A percentile compares a stretch with the other conserved stretches of the same genome.
These are phyloP conservation scores for Rhodamnia argentea DNA, from an alignment of 345 rosid genomes.

Conservation along the genomic window DNA sequence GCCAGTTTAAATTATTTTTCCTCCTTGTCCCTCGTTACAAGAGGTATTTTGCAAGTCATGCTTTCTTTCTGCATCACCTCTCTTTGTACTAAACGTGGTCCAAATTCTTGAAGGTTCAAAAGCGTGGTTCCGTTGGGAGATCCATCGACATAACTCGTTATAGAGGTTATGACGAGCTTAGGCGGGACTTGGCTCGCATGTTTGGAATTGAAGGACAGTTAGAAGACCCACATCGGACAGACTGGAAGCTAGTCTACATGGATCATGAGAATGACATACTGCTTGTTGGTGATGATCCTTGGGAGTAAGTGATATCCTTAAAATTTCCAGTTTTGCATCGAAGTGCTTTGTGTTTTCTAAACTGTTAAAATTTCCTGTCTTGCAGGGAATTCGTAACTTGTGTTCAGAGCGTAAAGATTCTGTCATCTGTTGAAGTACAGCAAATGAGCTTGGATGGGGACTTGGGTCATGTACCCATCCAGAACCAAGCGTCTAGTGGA, in stretches of 20 bases:
- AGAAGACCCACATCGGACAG: slow-evolving; percentile 84
- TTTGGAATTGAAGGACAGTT: slow-evolving; percentile 95
- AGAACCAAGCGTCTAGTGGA: slow-evolving; percentile 80
- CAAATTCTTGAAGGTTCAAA: slow-evolving; percentile 67
- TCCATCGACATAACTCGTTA: slow-evolving; percentile 88
- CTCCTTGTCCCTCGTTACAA: neutral
- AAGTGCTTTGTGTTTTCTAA: neutral
- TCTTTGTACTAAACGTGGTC: neutral
- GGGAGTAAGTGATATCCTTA: slow-evolving; percentile 64
- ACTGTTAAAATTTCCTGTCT: slow-evolving; percentile 3
- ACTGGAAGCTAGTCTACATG: slow-evolving; percentile 87
- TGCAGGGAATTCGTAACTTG: slow-evolving; percentile 86
- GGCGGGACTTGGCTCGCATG: slow-evolving; percentile 87
- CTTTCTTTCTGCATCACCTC: neutral
- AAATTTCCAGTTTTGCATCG: neutral
- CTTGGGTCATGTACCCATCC: slow-evolving; percentile 56
- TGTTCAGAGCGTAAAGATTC: slow-evolving; percentile 83
- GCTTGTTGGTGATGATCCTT: slow-evolving; percentile 97
- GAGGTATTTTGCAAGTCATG: neutral
- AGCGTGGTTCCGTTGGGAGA: slow-evolving; percentile 95
- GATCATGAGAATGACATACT: slow-evolving; percentile 92
- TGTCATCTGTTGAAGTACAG: slow-evolving; percentile 89
- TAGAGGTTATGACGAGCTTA: slow-evolving; percentile 71
- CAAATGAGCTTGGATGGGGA: slow-evolving; percentile 95
- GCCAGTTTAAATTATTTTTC: neutral